Evolutionary conservation across 2,329 filamentous ascomycete genomes (phyloP).

Genomic region (Colletotrichum somersetense): DNA sequence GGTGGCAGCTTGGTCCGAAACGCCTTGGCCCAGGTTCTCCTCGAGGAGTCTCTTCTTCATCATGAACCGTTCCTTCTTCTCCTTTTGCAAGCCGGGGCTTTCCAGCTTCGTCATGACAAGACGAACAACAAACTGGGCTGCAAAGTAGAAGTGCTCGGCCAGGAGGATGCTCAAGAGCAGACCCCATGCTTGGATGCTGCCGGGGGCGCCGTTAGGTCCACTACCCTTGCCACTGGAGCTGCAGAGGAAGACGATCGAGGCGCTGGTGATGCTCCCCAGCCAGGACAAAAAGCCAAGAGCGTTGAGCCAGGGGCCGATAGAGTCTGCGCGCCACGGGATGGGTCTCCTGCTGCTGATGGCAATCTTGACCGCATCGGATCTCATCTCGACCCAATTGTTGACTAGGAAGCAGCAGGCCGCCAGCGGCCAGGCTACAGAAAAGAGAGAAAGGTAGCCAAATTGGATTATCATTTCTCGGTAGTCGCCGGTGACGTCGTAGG

Average conservation of each 20-base stretch:
- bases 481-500: slow-evolving; percentile 91
- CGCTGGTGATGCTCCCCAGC: slow-evolving; percentile 89
- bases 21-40: slow-evolving; percentile 74
- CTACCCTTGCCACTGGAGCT: slow-evolving; percentile 79
- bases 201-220: slow-evolving; percentile 74
- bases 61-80: slow-evolving; percentile 82
- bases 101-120: slow-evolving; percentile 84
- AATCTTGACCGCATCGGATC: slow-evolving; percentile 95
- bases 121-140: slow-evolving; percentile 78
- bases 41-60: slow-evolving; percentile 85
- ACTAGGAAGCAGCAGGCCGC: slow-evolving; percentile 88
- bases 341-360: slow-evolving; percentile 90
- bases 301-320: slow-evolving; percentile 92
- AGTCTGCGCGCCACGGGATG: slow-evolving; percentile 89
- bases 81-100: slow-evolving; percentile 86
- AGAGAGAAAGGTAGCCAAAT: slow-evolving; percentile 87
- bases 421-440: slow-evolving; percentile 95
- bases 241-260: slow-evolving; percentile 92
- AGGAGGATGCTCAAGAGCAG: slow-evolving; percentile 86
- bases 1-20: slow-evolving; percentile 61
- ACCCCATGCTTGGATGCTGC: slow-evolving; percentile 82
- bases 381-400: slow-evolving; percentile 97
- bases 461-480: slow-evolving; percentile 95
- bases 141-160: slow-evolving; percentile 91
- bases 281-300: slow-evolving; percentile 91